Evolutionary conservation across 2,329 filamentous ascomycete genomes (phyloP), one percentile per base, ranked within the genome.

Genomic region (Nigrospora osmanthi): DNA sequence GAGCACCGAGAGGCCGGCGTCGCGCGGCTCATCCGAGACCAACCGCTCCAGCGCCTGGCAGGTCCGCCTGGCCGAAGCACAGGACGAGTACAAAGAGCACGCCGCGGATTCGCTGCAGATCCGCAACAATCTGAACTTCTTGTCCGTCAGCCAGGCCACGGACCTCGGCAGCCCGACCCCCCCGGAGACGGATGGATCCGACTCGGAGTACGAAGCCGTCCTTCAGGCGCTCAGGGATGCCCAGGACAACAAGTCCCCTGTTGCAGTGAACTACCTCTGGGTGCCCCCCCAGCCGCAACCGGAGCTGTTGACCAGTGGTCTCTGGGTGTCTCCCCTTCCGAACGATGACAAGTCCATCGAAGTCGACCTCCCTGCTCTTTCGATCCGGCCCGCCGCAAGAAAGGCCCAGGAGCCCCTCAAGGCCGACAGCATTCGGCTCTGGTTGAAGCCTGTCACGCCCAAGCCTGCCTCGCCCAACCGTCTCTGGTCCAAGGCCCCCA

Each of bases 121-220:
- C 16, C 59, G 58, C 42, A 66, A 60, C 17, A 54, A 55, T 46
- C 48, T 69, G 49, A 72, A 69, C 50, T 67, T 66, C 53, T 47
- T 70, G 38, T 55, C 65, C 41, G 48, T 69, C 42, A 54, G 66
- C 32, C 65, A 64, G 46, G 59, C 33, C 11, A 33, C 61, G 11
- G 63, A 67, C 44, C 54, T 76, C 3, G 70, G 66, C 34, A 78
- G 73, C 50, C 73, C 75, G 31, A 80, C 76, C 39, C 75, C 75
- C 41, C 72, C 74, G 9, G 74, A 79, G 43, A 76, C 70, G 14
- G 68, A 75, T 45, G 64, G 69, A 42, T 69, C 69, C n/a, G 69
- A 69, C 38, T 63, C 62, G 32, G 64, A 68, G 31, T 54, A 40
- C 15, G 59, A 61, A 33, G 35, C 49, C 13, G 51, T 35, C n/a